These are phyloP conservation scores for Przewalskia tangutica DNA, from an alignment of 257 asterid species.

Conservation along the genomic window DNA sequence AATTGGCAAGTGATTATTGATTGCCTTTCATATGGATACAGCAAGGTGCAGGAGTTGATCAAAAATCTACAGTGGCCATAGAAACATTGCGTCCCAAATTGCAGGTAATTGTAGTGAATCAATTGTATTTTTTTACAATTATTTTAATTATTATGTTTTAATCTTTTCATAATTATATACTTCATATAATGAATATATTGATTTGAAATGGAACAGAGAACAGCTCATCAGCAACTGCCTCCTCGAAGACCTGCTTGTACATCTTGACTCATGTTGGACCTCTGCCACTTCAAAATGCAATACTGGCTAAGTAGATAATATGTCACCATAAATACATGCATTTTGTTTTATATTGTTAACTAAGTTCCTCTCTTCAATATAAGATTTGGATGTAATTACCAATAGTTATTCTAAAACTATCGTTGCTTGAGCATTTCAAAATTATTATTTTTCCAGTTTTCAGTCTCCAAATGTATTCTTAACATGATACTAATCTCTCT, in stretches of 20 bases:
- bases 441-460: neutral
- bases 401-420: neutral
- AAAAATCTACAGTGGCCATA: slow-evolving; percentile 39
- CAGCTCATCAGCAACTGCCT: slow-evolving; percentile 81
- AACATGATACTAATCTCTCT: no score
- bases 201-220: slow-evolving; percentile 36
- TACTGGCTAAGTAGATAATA: neutral
- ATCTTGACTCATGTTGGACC: slow-evolving; percentile 18
- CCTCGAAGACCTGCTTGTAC: slow-evolving; percentile 76
- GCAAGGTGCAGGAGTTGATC: slow-evolving; percentile 69
- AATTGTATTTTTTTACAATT: neutral
- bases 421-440: neutral
- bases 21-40: slow-evolving; percentile 13
- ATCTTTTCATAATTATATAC: neutral
- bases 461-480: neutral
- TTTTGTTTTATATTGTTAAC: neutral
- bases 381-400: neutral
- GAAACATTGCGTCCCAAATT: slow-evolving; percentile 76
- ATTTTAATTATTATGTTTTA: neutral
- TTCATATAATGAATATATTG: neutral
- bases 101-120: slow-evolving; percentile 26
- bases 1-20: neutral
- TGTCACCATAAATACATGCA: neutral
- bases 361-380: neutral
- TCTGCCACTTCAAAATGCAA: neutral